Conservation (phyloP, 192 early-diverging fungal species). For the Podila epicladia region DNA sequence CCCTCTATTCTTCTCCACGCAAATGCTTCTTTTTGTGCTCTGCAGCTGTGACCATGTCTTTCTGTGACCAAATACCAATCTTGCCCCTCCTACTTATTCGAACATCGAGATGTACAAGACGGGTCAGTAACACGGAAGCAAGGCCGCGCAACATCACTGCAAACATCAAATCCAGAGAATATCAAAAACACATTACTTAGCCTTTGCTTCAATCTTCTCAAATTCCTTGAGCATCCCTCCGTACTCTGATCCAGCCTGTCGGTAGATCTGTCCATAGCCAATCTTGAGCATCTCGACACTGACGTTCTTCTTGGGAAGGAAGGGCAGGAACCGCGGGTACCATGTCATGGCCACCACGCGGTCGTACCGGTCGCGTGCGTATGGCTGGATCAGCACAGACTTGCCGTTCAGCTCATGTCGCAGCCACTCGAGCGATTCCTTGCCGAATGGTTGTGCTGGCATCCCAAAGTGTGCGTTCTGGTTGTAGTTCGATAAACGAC, state of each 20-base stretch:
- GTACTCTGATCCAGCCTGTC: conserved; percentile 66
- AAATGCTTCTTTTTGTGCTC: conserved; percentile 65
- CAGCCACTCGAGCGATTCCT: conserved; percentile 66
- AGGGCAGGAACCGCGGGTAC: conserved; percentile 49
- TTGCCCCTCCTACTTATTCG: conserved; percentile 33
- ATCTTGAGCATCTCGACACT: conserved; percentile 67
- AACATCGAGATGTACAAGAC: not conserved
- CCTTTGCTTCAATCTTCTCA: conserved; percentile 55
- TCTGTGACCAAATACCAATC: conserved; percentile 61
- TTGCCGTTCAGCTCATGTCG: conserved; percentile 52
- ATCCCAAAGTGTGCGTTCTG: conserved; percentile 72
- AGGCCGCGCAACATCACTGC: not conserved
- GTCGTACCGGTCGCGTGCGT: conserved; percentile 66
- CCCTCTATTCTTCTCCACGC: conserved; percentile 17
- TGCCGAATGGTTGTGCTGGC: conserved; percentile 65
- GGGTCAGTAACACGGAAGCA: not conserved
- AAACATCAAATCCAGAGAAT: not conserved
- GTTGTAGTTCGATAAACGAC: not conserved
- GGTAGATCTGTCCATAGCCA: conserved; percentile 68
- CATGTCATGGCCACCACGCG: conserved; percentile 71
- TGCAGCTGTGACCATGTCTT: conserved; percentile 56
- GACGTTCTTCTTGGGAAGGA: conserved; percentile 61
- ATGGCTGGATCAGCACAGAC: conserved; percentile 57
- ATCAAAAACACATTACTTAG: conserved; percentile 55
- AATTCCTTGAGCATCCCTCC: conserved; percentile 56